Percentiles rank a stretch among this genome's conserved stretches.
These are phyloP conservation scores for Thelonectria rubi DNA, from an alignment of 2,329 filamentous ascomycete species.

Conservation along the genomic window DNA sequence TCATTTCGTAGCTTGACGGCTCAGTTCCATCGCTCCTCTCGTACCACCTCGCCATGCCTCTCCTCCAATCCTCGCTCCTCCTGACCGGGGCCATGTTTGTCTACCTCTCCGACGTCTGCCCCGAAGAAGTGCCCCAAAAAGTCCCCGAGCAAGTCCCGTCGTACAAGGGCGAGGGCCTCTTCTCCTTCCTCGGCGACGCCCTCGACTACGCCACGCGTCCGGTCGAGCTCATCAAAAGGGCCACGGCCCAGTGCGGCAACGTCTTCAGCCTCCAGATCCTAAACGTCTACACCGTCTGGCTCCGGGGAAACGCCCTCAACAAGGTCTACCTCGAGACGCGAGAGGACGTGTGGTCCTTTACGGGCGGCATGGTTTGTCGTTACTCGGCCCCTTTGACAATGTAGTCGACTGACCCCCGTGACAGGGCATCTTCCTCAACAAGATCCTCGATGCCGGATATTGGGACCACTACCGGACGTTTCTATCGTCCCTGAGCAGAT, in stretches of 20 bases:
- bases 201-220: slow-evolving; percentile 19
- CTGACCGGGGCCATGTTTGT: slow-evolving; percentile 1
- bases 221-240: slow-evolving; percentile 17
- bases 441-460: slow-evolving; percentile 19
- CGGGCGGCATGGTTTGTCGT: slow-evolving; percentile 15
- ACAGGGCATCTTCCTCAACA: slow-evolving; percentile 23
- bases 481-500: slow-evolving; percentile 17
- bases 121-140: background rate
- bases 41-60: background rate
- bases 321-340: slow-evolving; percentile 19
- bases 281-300: slow-evolving; percentile 19
- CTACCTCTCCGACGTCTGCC: slow-evolving; percentile 2
- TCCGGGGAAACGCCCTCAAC: slow-evolving; percentile 19
- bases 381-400: too few species aligned
- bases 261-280: slow-evolving; percentile 21
- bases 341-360: slow-evolving; percentile 24
- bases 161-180: slow-evolving; percentile 17
- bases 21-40: background rate
- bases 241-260: slow-evolving; percentile 18
- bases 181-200: slow-evolving; percentile 19
- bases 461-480: slow-evolving; percentile 19
- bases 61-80: slow-evolving; percentile 8
- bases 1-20: background rate
- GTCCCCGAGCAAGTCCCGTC: background rate
- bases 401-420: background rate